Evolutionary conservation across 805 yeast genomes (phyloP).

Genomic region (Candida taoyuanica): DNA sequence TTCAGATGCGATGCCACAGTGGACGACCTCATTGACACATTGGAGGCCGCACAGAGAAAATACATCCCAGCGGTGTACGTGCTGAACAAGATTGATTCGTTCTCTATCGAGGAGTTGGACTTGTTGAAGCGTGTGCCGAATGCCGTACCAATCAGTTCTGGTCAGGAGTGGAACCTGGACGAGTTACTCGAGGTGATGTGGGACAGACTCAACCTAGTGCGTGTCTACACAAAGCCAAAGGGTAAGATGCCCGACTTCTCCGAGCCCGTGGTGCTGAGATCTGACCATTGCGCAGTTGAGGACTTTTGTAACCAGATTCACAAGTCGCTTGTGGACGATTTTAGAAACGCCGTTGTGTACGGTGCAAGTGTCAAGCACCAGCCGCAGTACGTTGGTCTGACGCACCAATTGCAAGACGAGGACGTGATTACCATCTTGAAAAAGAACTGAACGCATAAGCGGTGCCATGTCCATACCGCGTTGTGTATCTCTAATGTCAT

Average conservation of each 20-base stretch:
- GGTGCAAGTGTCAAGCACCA: conserved; percentile 97
- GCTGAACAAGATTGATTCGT: conserved; percentile 91
- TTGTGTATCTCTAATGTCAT: conserved; percentile 1
- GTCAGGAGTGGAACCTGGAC: conserved; percentile 95
- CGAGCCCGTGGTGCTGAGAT: conserved; percentile 90
- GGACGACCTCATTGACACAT: conserved; percentile 91
- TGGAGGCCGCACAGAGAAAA: conserved; percentile 85
- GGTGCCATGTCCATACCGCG: conserved; percentile 8
- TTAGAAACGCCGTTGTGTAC: conserved; percentile 86
- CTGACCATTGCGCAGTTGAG: conserved; percentile 78
- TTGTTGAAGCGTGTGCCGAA: conserved; percentile 87
- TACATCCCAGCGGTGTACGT: conserved; percentile 96
- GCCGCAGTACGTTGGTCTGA: conserved; percentile 91
- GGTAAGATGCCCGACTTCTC: conserved; percentile 89
- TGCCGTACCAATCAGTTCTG: conserved; percentile 96
- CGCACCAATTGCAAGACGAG: conserved; percentile 84
- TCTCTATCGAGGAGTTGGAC: conserved; percentile 90
- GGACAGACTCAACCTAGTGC: conserved; percentile 83
- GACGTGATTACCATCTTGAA: conserved; percentile 95
- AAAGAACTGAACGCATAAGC: conserved; percentile 42
- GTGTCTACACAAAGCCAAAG: conserved; percentile 97
- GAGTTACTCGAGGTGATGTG: conserved; percentile 94
- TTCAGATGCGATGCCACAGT: conserved; percentile 97
- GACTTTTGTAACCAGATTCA: conserved; percentile 97
- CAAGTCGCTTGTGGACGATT: conserved; percentile 89